Evolutionary conservation across 306 rosid species (phyloP), one percentile per base, ranked within the genome.

Genomic region (Castanea sativa): DNA sequence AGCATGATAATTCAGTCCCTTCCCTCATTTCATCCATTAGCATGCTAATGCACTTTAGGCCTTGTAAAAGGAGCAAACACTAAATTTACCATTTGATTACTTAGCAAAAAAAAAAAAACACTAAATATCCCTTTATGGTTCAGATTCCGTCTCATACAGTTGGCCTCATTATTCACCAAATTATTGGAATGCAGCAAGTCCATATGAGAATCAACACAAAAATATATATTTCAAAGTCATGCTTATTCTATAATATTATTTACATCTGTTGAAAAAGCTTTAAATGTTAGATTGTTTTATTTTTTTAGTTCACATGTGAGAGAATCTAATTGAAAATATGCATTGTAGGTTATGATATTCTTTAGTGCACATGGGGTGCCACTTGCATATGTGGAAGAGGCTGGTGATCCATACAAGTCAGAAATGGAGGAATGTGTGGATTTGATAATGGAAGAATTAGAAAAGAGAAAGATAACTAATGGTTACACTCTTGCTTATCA

Each of bases 341-440:
- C 35, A 15, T 82, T 74, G 73, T 86, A 92, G 97, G 92, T 90
- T 56, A 89, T 92, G 91, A 82, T 94, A 86, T 94, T 94, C 90
- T 94, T 94, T 81, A 94, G 98, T 65, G 98, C 98, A 7, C 98
- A 94, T 72, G 98, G 98, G 64, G 98, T 94, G 64, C 98, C 98
- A 2, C 93, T 94, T 85, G 98, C 98, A 69, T 94, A 94, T 81
- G 98, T 94, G 72, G 98, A 94, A 87, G 96, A 92, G 85, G 98
- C 98, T 32, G 98, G 98, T 65, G 98, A 94, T 86, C 98, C 98
- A 52, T 94, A 94, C 86, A 94, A 94, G 86, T 93, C 97, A 63
- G 98, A 94, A 88, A 94, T 94, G 98, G 98, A 94, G 86, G 98
- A 94, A 87, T 92, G 97, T 57, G 90, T 94, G 76, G 97, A 92